Percentiles rank a stretch among this genome's conserved stretches.
phyloP scores from a whole-genome alignment of 306 rosid species.

The Lathyrus sativus region DNA sequence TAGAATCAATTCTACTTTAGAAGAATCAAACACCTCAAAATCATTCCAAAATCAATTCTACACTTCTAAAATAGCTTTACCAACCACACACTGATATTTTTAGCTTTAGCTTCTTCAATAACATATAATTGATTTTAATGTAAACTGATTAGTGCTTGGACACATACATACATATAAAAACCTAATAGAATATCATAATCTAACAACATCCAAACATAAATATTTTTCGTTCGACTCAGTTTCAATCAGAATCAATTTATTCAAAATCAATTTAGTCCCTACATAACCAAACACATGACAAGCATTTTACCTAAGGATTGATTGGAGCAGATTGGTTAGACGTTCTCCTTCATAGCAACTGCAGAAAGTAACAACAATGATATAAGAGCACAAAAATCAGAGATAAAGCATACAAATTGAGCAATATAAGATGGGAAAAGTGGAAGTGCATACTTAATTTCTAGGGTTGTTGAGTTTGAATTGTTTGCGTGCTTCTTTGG shows the following conservation, averaged over 20 bases:
- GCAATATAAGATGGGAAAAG: no score
- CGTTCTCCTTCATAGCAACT: slow-evolving; percentile 65
- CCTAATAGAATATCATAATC: not conserved
- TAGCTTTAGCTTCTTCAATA: not conserved
- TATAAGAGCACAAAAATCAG: not conserved
- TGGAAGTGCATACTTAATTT: slow-evolving; percentile 36
- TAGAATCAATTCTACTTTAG: no score
- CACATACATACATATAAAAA: not conserved
- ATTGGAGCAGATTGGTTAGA: slow-evolving; percentile 57
- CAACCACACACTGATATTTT: not conserved
- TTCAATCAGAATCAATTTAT: no score
- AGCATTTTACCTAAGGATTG: slow-evolving; percentile 52
- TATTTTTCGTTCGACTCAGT: no score
- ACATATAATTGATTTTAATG: not conserved
- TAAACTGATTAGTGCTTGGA: not conserved
- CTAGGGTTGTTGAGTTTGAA: slow-evolving; percentile 15
- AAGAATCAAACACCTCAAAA: no score
- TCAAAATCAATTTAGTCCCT: not conserved
- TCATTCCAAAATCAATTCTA: no score
- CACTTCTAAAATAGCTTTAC: no score
- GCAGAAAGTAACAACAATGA: slow-evolving; percentile 18
- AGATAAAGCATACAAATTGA: not conserved
- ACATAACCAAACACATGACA: not conserved
- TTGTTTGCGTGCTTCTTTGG: slow-evolving; percentile 40
- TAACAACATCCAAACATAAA: not conserved